Evolutionary conservation across 306 rosid genomes (phyloP).

Genomic region (Lagenaria siceraria): DNA sequence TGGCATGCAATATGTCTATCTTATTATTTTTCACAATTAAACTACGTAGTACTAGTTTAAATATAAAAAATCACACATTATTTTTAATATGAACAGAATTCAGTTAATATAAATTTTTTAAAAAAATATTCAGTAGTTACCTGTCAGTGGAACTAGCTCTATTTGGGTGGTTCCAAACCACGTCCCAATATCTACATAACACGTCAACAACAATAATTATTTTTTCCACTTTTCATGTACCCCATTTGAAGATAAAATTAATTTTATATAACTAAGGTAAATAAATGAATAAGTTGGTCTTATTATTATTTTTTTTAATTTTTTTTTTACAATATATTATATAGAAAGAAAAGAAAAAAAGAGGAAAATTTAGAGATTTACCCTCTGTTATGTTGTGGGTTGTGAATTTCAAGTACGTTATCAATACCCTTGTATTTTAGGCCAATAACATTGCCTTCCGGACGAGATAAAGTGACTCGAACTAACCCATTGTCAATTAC

Average conservation of each 20-base stretch:
- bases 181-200: slow-evolving; percentile 45
- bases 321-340: too few relatives aligned
- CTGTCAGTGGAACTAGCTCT: not conserved
- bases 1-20: too few relatives aligned
- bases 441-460: slow-evolving; percentile 33
- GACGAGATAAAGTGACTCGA: not conserved
- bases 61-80: too few relatives aligned
- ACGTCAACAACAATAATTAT: not conserved
- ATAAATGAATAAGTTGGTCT: not conserved
- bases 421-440: slow-evolving; percentile 30
- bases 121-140: slow-evolving; percentile 13
- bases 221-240: not conserved
- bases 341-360: not conserved
- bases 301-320: too few relatives aligned
- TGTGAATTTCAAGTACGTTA: slow-evolving; percentile 28
- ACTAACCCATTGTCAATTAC: not conserved
- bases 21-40: too few relatives aligned
- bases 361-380: not conserved
- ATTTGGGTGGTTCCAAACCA: slow-evolving; percentile 39
- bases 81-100: too few relatives aligned
- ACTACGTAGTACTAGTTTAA: too few relatives aligned
- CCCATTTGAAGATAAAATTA: not conserved
- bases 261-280: not conserved
- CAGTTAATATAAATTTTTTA: too few relatives aligned
- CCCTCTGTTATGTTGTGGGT: slow-evolving; percentile 37